These are phyloP conservation scores for Phytophthora melonis DNA, from an alignment of 352 stramenopile species.

Conservation along the genomic window DNA sequence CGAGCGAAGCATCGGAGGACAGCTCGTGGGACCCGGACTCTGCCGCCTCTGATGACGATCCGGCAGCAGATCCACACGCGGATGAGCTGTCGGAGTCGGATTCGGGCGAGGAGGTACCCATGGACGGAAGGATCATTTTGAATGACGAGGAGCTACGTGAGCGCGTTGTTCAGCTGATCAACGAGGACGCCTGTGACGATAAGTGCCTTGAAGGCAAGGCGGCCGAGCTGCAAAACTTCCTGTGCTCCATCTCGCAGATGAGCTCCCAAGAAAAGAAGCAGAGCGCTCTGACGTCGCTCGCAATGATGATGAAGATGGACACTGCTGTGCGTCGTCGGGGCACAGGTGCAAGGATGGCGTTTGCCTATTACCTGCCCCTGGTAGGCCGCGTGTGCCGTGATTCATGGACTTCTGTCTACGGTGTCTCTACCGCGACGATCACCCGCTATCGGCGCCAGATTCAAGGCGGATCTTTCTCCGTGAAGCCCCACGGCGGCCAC, in stretches of 20 bases:
- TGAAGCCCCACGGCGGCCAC: not conserved
- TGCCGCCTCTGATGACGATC: too few species aligned
- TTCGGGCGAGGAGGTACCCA: not conserved
- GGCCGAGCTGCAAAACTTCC: not conserved
- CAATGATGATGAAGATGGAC: not conserved
- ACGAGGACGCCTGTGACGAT: not conserved
- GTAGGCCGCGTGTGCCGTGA: conserved; percentile 11
- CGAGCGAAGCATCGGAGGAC: too few species aligned
- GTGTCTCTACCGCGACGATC: conserved; percentile 7
- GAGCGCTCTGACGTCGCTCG: not conserved
- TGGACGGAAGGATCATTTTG: not conserved
- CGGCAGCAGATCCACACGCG: too few species aligned
- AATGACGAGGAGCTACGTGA: not conserved
- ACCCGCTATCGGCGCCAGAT: conserved; percentile 10
- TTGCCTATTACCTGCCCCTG: conserved; percentile 9
- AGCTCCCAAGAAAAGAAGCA: not conserved
- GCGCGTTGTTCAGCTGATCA: not conserved
- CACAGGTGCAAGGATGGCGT: not conserved
- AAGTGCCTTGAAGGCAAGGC: not conserved
- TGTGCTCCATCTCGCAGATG: not conserved
- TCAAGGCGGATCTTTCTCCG: not conserved
- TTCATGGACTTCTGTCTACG: not conserved
- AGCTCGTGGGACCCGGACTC: too few species aligned
- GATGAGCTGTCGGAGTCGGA: not conserved
- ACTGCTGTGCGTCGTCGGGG: not conserved